Evolutionary conservation across 2,329 filamentous ascomycete genomes (phyloP), one percentile per base, ranked within the genome.

Genomic region (Alternaria gansuensis): DNA sequence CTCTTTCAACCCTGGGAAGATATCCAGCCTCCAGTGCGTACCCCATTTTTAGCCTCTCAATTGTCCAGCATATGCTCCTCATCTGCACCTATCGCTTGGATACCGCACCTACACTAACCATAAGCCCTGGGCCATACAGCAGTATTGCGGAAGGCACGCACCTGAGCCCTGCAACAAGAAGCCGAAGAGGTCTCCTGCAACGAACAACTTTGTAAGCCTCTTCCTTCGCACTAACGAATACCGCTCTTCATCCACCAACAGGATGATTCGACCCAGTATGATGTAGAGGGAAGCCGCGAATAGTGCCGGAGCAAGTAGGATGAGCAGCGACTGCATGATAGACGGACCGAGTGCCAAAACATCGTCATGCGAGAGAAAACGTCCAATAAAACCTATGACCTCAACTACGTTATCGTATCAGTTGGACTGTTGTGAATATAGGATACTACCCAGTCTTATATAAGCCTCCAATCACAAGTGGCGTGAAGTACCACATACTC

Each of bases 221-320:
- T 64, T 75, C 9, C 73, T 63, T 0, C 73, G 67, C 33, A 83
- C 75, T 24, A 81, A 53, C 0, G 79, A 77, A 48, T 75, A 71
- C 2, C 72, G 57, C 39, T 81, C 79, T 21, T 68, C 81, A 17
- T 77, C 66, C 5, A 79, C 67, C 14, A 75, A 60, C 13, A 74
- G 62, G 34, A 82, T 80, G 34, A 83, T 72, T 2, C 82, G 79
- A 3, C 79, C 80, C 3, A 83, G 74, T n/a, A 77, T 71, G 76
- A 83, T 84, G 66, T 84, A 83, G 37, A 83, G 78, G 1, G 77
- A 76, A 5, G 82, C 82, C 17, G 82, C 82, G 66, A 81, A 81
- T 4, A 83, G 74, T 1, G 79, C 77, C 2, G 82, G 82, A 1
- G 77, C 79, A 39, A 83, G 69, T 14, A 83, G 77, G 45, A 82